Evolutionary conservation across 352 stramenopile species (phyloP), one percentile per base, ranked within the genome.

Genomic region (Globisporangium emineosum): DNA sequence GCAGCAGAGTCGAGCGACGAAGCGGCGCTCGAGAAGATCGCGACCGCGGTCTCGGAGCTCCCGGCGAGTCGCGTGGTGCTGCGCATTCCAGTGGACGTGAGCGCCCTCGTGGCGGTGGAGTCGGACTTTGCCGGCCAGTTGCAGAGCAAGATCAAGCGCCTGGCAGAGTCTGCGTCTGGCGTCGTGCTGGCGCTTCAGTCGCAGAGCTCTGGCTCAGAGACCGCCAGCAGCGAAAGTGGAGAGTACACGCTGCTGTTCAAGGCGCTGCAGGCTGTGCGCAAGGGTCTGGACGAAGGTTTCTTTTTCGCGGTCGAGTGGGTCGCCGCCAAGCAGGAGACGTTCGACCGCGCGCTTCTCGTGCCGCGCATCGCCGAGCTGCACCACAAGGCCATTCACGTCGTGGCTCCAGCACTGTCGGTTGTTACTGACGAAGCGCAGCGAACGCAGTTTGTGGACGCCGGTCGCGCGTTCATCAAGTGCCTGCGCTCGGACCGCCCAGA

Each of bases 401-500:
- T 90, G n/a, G 66, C 68, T 15, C 59, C 60, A 19, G 68, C 60
- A 13, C 62, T 71, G 49, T 60, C 67, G 62, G 69, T 63, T 61
- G 75, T 65, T 6, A 62, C 56, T 12, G 69, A 57, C 0, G 73
- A 62, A 54, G 58, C 56, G n/a, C 60, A 69, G 43, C 23, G 64
- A 47, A 42, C 71, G 30, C 61, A 60, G 2, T 52, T 76, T 23
- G 70, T 85, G 9, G 75, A 84, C 42, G 78, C 78, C 0, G 70
- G 71, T 3, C 32, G 64, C 32, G 57, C 76, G 0, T 96, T 97
- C 63, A 70, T 97, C 15, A 61, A 76, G 51, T 97, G 89, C 66
- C 73, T 97, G 23, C 78, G 87, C 50, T 96, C 93, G 3, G 96
- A 98, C 71, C 84, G 96, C 6, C 60, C 75, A 0, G 96, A 99